phyloP scores from a whole-genome alignment of 2,329 filamentous ascomycete genomes.

The Diaporthe ampelina region DNA sequence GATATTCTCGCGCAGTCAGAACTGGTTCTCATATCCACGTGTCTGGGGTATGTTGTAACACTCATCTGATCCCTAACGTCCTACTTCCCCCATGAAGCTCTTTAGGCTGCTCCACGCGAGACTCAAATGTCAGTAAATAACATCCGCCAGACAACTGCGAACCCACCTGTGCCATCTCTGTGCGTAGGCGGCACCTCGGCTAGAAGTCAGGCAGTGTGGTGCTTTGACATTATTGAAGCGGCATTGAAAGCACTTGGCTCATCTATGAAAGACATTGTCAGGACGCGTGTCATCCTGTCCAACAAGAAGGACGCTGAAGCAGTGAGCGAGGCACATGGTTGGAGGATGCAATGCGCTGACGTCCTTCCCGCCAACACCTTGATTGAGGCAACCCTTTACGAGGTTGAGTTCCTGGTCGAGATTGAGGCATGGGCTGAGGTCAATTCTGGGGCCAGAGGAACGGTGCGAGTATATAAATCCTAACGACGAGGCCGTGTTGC shows the following conservation, averaged over 20 bases:
- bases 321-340: conserved; percentile 48
- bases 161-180: conserved; percentile 41
- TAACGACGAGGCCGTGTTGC: neutral
- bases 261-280: conserved; percentile 46
- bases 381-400: conserved; percentile 41
- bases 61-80: neutral
- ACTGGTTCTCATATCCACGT: conserved; percentile 46
- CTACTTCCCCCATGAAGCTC: too few species aligned
- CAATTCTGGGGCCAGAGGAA: conserved; percentile 42
- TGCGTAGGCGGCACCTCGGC: conserved; percentile 46
- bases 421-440: conserved; percentile 43
- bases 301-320: conserved; percentile 46
- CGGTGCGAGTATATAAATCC: conserved; percentile 23
- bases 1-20: conserved; percentile 50
- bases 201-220: conserved; percentile 47
- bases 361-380: conserved; percentile 44
- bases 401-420: conserved; percentile 43
- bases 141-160: conserved; percentile 47
- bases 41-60: conserved; percentile 43
- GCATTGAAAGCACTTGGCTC: conserved; percentile 48
- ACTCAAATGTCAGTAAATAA: neutral
- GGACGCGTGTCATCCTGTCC: conserved; percentile 48
- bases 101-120: too few species aligned
- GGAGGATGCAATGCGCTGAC: conserved; percentile 46
- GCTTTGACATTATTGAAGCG: conserved; percentile 48